Conservation (phyloP, 1,284 basidiomycete species). For the Fomitiporia mediterranea region DNA sequence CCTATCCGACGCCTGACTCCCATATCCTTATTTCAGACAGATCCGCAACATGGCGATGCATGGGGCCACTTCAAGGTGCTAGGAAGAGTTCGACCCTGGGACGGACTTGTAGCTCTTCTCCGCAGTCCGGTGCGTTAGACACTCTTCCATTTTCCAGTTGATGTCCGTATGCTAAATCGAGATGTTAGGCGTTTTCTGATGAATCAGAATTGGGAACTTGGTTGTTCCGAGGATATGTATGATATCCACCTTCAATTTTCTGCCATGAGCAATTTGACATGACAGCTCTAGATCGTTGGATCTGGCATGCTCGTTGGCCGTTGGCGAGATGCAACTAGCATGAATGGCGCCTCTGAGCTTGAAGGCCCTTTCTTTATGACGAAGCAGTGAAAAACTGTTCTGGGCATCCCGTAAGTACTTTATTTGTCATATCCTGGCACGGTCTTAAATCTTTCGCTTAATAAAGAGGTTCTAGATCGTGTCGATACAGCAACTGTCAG, state of each 20-base stretch:
- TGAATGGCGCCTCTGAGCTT: slow-evolving; percentile 33
- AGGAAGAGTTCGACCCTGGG: slow-evolving; percentile 46
- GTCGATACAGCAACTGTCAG: too few relatives aligned
- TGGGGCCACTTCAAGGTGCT: slow-evolving; percentile 44
- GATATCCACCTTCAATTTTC: slow-evolving; percentile 27
- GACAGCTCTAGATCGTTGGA: not conserved
- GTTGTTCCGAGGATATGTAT: slow-evolving; percentile 49
- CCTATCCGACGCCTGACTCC: slow-evolving; percentile 4
- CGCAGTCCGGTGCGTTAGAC: slow-evolving; percentile 38
- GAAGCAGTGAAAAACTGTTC: slow-evolving; percentile 29
- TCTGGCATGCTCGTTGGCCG: slow-evolving; percentile 39
- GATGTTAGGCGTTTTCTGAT: slow-evolving; percentile 31
- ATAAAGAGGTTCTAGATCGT: too few relatives aligned
- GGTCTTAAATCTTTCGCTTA: too few relatives aligned
- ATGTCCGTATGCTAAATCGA: not conserved
- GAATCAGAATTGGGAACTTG: slow-evolving; percentile 35
- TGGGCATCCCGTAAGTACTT: too few relatives aligned
- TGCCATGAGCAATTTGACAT: not conserved
- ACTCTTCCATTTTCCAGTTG: not conserved
- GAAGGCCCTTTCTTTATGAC: slow-evolving; percentile 44
- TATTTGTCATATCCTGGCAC: too few relatives aligned
- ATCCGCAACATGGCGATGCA: slow-evolving; percentile 37
- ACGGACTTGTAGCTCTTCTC: slow-evolving; percentile 44
- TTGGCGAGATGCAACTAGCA: slow-evolving; percentile 45
- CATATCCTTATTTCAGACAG: slow-evolving; percentile 30